These are phyloP conservation scores for Naegleria fowleri DNA, from an alignment of 208 protist genomes.

Conservation along the genomic window DNA sequence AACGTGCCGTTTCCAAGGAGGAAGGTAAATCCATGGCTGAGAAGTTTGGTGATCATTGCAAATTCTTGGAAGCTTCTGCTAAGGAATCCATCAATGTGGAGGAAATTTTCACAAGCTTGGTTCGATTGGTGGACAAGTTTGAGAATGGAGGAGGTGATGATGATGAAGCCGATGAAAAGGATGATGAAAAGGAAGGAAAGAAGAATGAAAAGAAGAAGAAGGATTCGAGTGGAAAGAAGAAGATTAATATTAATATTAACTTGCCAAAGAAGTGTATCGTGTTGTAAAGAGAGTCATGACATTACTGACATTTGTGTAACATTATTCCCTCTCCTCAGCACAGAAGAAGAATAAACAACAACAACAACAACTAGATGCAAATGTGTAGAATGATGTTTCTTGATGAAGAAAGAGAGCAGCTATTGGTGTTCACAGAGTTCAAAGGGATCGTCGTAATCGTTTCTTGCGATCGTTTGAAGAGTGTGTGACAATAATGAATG, in stretches of 20 bases:
- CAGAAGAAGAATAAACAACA: too few relatives aligned
- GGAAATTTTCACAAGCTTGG: slow-evolving; percentile 42
- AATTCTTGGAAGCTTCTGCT: slow-evolving; percentile 58
- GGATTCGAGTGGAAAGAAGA: not conserved
- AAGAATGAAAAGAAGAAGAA: not conserved
- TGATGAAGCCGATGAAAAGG: not conserved
- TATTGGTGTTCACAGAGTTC: too few relatives aligned
- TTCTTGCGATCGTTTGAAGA: too few relatives aligned
- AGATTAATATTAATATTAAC: not conserved
- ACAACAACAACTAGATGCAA: too few relatives aligned
- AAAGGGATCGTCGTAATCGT: too few relatives aligned
- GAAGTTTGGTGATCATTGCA: not conserved
- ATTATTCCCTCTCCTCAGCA: too few relatives aligned
- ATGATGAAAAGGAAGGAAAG: not conserved
- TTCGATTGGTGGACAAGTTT: slow-evolving; percentile 34
- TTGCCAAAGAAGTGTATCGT: not conserved
- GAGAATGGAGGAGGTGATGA: not conserved
- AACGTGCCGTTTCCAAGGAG: slow-evolving; percentile 52
- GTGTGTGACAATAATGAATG: too few relatives aligned
- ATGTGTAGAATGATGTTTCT: too few relatives aligned
- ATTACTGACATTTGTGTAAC: too few relatives aligned
- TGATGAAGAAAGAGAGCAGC: too few relatives aligned
- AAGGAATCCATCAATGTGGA: slow-evolving; percentile 54
- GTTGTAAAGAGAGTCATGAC: too few relatives aligned
- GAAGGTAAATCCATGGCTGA: slow-evolving; percentile 30